phyloP scores from a whole-genome alignment of 176 grass and related monocot genomes.

The Otatea glauca region DNA sequence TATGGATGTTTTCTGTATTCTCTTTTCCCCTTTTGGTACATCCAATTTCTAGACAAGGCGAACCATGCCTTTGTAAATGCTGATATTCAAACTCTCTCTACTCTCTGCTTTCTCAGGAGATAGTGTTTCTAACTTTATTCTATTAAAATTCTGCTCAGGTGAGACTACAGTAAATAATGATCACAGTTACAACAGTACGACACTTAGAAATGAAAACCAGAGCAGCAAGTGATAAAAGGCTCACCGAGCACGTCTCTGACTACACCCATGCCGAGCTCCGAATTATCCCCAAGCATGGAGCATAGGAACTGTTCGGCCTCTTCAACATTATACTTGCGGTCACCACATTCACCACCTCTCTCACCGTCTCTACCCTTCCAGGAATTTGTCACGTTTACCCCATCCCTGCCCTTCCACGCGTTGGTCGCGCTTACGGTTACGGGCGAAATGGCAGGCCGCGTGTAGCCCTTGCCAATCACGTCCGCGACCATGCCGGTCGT shows the following conservation, averaged over 20 bases:
- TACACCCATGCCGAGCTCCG: slow-evolving; percentile 68
- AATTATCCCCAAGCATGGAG: slow-evolving; percentile 68
- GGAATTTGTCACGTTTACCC: neutral
- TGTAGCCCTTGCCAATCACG: slow-evolving; percentile 79
- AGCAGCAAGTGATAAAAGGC: neutral
- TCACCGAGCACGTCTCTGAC: slow-evolving; percentile 84
- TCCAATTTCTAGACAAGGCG: neutral
- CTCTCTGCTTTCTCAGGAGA: neutral
- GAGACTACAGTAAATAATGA: neutral
- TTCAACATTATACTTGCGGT: slow-evolving; percentile 41
- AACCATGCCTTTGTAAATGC: neutral
- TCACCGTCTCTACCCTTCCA: neutral
- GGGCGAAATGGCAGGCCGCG: slow-evolving; percentile 20
- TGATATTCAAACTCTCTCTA: neutral
- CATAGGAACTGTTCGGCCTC: slow-evolving; percentile 76
- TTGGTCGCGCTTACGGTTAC: slow-evolving; percentile 5
- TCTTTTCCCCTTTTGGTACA: neutral
- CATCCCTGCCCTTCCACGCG: slow-evolving; percentile 15
- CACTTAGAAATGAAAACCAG: neutral
- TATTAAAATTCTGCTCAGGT: neutral
- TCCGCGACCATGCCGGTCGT: slow-evolving; percentile 70
- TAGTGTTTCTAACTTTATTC: neutral
- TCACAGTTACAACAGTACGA: neutral
- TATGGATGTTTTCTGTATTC: neutral
- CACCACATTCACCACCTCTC: neutral